Conservation (phyloP, 2,329 filamentous ascomycete species). For the Sporothrix mexicana region DNA sequence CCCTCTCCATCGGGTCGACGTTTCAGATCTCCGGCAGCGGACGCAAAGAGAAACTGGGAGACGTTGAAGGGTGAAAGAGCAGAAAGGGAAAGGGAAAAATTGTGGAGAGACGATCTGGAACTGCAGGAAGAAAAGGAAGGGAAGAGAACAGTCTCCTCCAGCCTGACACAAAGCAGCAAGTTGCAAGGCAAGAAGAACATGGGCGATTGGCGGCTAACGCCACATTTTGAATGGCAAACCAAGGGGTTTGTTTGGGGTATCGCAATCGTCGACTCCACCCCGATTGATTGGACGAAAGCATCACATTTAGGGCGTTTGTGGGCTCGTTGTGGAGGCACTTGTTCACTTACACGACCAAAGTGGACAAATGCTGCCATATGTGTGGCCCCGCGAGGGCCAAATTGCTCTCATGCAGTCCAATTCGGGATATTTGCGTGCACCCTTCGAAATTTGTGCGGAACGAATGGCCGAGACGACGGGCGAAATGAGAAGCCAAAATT, state of each 20-base stretch:
- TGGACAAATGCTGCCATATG: background rate
- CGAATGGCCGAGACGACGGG: slow-evolving; percentile 24
- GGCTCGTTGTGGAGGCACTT: background rate
- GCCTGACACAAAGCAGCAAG: no score
- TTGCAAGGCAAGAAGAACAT: background rate
- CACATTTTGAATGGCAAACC: slow-evolving; percentile 12
- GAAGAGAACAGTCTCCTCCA: background rate
- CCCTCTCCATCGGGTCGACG: slow-evolving; percentile 32
- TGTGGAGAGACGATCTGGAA: background rate
- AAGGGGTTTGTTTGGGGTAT: slow-evolving; percentile 28
- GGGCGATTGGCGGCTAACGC: slow-evolving; percentile 26
- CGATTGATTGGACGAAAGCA: slow-evolving; percentile 25
- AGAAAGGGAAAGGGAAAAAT: background rate
- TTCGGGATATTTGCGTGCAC: background rate
- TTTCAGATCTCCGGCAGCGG: slow-evolving; percentile 32
- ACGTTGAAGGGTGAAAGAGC: background rate
- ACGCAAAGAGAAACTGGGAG: background rate
- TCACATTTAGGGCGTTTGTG: slow-evolving; percentile 19
- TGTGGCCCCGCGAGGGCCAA: slow-evolving; percentile 1
- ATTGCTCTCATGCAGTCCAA: background rate
- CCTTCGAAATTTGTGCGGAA: background rate
- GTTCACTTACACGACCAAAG: slow-evolving; percentile 8
- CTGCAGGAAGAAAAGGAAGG: background rate
- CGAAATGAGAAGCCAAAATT: slow-evolving; percentile 24
- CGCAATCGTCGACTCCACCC: slow-evolving; percentile 22